Conservation (phyloP, 192 early-diverging fungal genomes). For the Chytriomyces sp. region DNA sequence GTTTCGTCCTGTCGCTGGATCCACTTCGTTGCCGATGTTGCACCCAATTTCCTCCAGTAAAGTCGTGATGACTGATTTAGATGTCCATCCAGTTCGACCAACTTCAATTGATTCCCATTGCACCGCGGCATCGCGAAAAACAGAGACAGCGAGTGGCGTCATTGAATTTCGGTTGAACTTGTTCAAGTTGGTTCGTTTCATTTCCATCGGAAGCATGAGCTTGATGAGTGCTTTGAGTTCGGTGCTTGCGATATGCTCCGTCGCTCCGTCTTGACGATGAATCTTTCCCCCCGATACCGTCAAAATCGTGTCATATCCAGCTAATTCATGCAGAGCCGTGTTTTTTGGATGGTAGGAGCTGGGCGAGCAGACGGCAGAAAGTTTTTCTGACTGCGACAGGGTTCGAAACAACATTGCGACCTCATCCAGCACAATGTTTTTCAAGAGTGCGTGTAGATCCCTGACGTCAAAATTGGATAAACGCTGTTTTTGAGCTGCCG, state of each 20-base stretch:
- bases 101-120: not conserved
- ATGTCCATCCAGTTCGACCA: not conserved
- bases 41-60: not conserved
- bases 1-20: not conserved
- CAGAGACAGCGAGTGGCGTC: slow-evolving; percentile 2
- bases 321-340: not conserved
- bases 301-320: not conserved
- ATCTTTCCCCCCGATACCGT: not conserved
- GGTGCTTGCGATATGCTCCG: not conserved
- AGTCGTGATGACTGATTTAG: not conserved
- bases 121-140: not conserved
- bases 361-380: not conserved
- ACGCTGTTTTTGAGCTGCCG: not conserved
- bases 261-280: not conserved
- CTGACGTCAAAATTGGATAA: not conserved
- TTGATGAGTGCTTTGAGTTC: not conserved
- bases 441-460: not conserved
- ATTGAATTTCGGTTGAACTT: not conserved
- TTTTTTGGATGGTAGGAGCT: not conserved
- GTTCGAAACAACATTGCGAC: not conserved
- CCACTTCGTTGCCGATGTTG: not conserved
- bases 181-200: not conserved
- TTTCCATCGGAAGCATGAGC: not conserved
- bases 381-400: not conserved
- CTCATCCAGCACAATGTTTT: not conserved